Percentiles rank a stretch among this genome's conserved stretches.
These are phyloP conservation scores for Huiozyma naganishii DNA, from an alignment of 805 yeast species.

Conservation along the genomic window DNA sequence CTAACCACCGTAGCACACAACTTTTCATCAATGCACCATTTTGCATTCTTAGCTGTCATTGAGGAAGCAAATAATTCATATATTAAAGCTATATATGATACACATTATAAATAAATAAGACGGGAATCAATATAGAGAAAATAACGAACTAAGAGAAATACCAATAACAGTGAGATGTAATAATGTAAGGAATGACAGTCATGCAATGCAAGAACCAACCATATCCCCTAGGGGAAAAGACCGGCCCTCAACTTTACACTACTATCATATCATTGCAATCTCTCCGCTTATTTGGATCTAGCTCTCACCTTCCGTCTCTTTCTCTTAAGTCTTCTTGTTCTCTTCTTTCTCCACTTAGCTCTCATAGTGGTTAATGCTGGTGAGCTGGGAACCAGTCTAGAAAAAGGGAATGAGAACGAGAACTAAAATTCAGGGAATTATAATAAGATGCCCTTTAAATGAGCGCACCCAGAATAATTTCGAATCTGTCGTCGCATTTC, in stretches of 20 bases:
- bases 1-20: not conserved
- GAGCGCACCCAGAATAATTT: no score
- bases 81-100: conserved; percentile 4
- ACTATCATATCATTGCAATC: not conserved
- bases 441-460: no score
- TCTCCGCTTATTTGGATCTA: conserved; percentile 87
- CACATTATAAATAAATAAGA: conserved; percentile 1
- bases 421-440: no score
- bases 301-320: conserved; percentile 99
- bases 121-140: not conserved
- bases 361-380: conserved; percentile 44
- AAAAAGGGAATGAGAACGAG: no score
- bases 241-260: no score
- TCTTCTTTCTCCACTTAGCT: conserved; percentile 99
- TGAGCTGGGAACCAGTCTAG: no score
- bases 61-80: conserved; percentile 4
- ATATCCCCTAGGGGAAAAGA: not conserved
- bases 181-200: not conserved
- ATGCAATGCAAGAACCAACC: not conserved
- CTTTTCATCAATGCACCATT: not conserved
- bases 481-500: no score
- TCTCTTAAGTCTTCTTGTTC: conserved; percentile 99
- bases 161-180: no score
- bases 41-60: not conserved
- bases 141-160: not conserved